Evolutionary conservation across 2,329 filamentous ascomycete genomes (phyloP).

Genomic region (Colletotrichum australisinense): DNA sequence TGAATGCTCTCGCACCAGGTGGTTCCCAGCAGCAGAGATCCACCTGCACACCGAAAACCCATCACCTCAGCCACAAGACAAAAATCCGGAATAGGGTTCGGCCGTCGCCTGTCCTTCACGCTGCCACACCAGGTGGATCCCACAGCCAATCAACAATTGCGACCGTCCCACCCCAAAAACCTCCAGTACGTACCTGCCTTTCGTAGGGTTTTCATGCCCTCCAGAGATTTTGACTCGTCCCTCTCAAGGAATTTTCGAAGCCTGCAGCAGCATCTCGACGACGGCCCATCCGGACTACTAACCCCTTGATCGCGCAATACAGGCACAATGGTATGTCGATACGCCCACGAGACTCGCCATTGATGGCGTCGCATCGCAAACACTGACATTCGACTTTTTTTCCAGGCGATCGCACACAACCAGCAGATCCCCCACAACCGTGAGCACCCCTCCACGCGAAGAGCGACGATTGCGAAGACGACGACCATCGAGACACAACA

Average conservation of each 20-base stretch:
- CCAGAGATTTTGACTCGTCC: slow-evolving; percentile 51
- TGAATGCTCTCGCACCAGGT: too few species aligned
- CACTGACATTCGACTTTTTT: slow-evolving; percentile 33
- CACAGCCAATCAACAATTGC: slow-evolving; percentile 6
- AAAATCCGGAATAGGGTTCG: slow-evolving; percentile 16
- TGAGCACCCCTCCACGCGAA: slow-evolving; percentile 59
- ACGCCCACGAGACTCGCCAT: slow-evolving; percentile 13
- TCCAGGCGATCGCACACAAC: slow-evolving; percentile 96
- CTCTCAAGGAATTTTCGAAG: slow-evolving; percentile 43
- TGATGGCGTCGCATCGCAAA: background rate
- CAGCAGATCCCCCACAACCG: slow-evolving; percentile 97
- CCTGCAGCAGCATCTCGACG: slow-evolving; percentile 34
- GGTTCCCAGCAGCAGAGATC: too few species aligned
- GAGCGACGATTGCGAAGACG: slow-evolving; percentile 41
- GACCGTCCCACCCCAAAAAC: slow-evolving; percentile 7
- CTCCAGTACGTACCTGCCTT: slow-evolving; percentile 30
- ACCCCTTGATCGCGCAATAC: slow-evolving; percentile 58
- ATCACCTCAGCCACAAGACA: background rate
- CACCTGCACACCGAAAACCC: background rate
- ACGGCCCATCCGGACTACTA: slow-evolving; percentile 36
- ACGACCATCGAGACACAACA: slow-evolving; percentile 25
- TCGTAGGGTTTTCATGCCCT: slow-evolving; percentile 59
- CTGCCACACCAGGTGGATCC: background rate
- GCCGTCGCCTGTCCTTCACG: slow-evolving; percentile 27
- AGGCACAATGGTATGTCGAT: slow-evolving; percentile 63